Evolutionary conservation across 768 basidiomycete genomes (phyloP).

Genomic region (Myochromella boudieri): DNA sequence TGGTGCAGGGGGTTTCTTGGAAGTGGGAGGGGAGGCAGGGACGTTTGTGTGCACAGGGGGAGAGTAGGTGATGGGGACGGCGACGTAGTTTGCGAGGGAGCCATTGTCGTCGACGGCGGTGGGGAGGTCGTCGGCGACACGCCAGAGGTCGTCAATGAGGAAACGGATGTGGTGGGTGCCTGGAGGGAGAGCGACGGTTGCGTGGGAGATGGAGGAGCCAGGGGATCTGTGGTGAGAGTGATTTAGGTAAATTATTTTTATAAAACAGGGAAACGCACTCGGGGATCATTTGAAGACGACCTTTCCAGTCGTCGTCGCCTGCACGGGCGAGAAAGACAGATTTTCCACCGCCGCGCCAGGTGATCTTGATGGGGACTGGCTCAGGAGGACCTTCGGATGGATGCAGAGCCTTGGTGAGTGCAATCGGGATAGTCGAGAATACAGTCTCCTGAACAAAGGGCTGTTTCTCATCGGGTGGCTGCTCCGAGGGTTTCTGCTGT

Average conservation of each 20-base stretch:
- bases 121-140: constrained; percentile 71
- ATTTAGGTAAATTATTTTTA: constrained; percentile 15
- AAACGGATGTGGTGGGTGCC: constrained; percentile 95
- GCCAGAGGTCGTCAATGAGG: constrained; percentile 89
- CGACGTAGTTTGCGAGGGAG: constrained; percentile 91
- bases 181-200: constrained; percentile 61
- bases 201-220: constrained; percentile 29
- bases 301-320: constrained; percentile 77
- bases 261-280: constrained; percentile 44
- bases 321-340: constrained; percentile 69
- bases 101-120: constrained; percentile 94
- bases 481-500: constrained; percentile 27
- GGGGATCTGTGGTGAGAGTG: constrained; percentile 24
- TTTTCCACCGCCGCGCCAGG: constrained; percentile 66
- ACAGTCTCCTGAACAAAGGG: constrained; percentile 59
- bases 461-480: constrained; percentile 9
- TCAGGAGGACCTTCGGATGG: constrained; percentile 18
- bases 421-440: constrained; percentile 60
- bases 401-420: constrained; percentile 35
- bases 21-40: constrained; percentile 30
- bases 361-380: constrained; percentile 49
- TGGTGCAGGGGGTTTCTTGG: constrained; percentile 24
- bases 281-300: constrained; percentile 60
- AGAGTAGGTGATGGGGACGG: constrained; percentile 46
- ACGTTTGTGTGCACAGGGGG: constrained; percentile 20